Base-by-base conservation (phyloP, 75 land plant species). In the Larix kaempferi region DNA sequence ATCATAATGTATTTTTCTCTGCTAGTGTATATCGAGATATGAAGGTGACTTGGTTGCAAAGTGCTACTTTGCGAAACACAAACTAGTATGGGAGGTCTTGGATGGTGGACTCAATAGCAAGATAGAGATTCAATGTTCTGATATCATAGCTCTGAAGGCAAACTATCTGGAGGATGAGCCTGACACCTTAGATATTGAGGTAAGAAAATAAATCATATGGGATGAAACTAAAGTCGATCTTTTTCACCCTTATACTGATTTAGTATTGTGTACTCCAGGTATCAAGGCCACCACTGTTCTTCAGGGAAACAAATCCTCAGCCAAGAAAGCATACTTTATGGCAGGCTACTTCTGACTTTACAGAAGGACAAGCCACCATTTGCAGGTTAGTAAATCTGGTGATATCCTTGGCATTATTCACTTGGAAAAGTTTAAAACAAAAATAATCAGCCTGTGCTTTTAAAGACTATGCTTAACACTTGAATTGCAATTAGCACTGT, bases 41-140 rank as follows among this genome's bases (percentile, higher is more conserved):
- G 90, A 88, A 83, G 98, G 95, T 7, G 95, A 94, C 69, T 80
- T 96, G 81, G 92, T 94, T 3, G 93, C 89, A 0, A 96, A 96
- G 71, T 89, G 88, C 77, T 96, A 96, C 71, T 96, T 80, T 80
- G 98, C 98, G 4, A 96, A 96, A 81, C 84, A 78, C 11, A 92
- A 94, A 61, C 79, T 96, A 41, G 98, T 96, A 39, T 96, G 99
- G 99, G 99, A 96, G 62, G 86, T 96, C 29, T 66, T 96, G 69
- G 90, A 92, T 23, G 87, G 79, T 21, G 84, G 90, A 2, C 78
- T 94, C 25, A 96, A 96, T 73, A 92, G 89, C 74, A 96, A 96
- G 82, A 89, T 94, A 59, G 95, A 96, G 66, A 80, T 96, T 5
- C 98, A 94, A 72, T 96, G 99, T 98, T 89, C 91, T 23, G 89